phyloP scores from a whole-genome alignment of 108 stramenopile genomes.

The Aureococcus anophagefferens region DNA sequence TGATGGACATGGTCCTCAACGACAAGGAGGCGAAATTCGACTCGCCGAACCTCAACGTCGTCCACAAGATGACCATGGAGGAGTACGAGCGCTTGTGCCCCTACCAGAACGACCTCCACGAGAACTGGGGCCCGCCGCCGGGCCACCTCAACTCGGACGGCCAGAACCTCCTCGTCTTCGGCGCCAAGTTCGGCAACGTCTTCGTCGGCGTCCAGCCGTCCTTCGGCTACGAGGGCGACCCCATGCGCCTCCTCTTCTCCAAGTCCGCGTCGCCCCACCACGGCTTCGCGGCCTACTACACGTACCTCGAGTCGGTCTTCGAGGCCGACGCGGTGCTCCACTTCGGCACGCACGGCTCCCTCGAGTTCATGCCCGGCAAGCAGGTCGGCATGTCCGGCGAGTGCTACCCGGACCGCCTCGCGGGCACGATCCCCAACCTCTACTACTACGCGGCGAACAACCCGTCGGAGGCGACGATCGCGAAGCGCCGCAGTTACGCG shows the following conservation, averaged over 20 bases:
- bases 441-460: slow-evolving; percentile 97
- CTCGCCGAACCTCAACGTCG: slow-evolving; percentile 87
- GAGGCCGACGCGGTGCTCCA: slow-evolving; percentile 88
- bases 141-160: slow-evolving; percentile 94
- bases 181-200: slow-evolving; percentile 88
- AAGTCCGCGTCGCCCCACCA: slow-evolving; percentile 95
- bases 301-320: slow-evolving; percentile 89
- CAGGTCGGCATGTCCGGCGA: slow-evolving; percentile 95
- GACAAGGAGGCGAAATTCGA: slow-evolving; percentile 85
- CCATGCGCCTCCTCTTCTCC: slow-evolving; percentile 79
- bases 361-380: slow-evolving; percentile 97
- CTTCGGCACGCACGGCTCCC: slow-evolving; percentile 89
- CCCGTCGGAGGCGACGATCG: slow-evolving; percentile 93
- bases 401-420: slow-evolving; percentile 91
- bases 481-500: slow-evolving; percentile 88
- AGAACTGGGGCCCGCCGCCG: slow-evolving; percentile 94
- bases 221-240: slow-evolving; percentile 92
- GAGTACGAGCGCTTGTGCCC: slow-evolving; percentile 89
- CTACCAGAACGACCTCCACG: slow-evolving; percentile 80
- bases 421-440: slow-evolving; percentile 84
- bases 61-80: slow-evolving; percentile 86
- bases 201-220: slow-evolving; percentile 90
- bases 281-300: slow-evolving; percentile 96
- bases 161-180: slow-evolving; percentile 84
- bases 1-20: slow-evolving; percentile 64